Evolutionary conservation across 441 rosid genomes (phyloP).

Genomic region (Croton setiger): DNA sequence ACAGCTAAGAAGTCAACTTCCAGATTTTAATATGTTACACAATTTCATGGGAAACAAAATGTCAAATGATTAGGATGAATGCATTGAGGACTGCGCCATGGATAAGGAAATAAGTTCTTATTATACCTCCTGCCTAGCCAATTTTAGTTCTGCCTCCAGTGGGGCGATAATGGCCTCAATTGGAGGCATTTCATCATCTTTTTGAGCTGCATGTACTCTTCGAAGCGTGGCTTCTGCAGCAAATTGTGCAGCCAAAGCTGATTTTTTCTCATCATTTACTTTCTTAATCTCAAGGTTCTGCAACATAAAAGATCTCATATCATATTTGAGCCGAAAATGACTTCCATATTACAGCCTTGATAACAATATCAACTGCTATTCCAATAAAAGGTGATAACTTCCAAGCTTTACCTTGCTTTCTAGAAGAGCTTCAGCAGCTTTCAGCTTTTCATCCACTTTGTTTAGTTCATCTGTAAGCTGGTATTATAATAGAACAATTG

Average conservation of each 20-base stretch:
- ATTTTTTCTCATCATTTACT: slow-evolving; percentile 83
- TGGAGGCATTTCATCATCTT: slow-evolving; percentile 98
- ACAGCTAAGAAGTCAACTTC: background rate
- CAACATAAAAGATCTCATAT: slow-evolving; percentile 4
- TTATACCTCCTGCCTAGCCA: slow-evolving; percentile 60
- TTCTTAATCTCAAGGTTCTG: slow-evolving; percentile 91
- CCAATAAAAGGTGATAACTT: slow-evolving; percentile 1
- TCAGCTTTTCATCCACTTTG: slow-evolving; percentile 61
- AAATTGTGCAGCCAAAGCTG: slow-evolving; percentile 94
- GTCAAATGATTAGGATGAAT: background rate
- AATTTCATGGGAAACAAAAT: background rate
- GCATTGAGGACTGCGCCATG: background rate
- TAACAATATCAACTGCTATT: background rate
- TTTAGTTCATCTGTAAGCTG: slow-evolving; percentile 70
- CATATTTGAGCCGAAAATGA: slow-evolving; percentile 10
- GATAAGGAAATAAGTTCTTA: slow-evolving; percentile 15
- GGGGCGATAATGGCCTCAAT: slow-evolving; percentile 93
- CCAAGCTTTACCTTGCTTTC: slow-evolving; percentile 64
- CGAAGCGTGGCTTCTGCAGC: slow-evolving; percentile 97
- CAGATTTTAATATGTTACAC: background rate
- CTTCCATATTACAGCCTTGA: background rate
- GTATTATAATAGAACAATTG: slow-evolving; percentile 16
- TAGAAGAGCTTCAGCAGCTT: slow-evolving; percentile 53
- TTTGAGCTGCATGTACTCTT: slow-evolving; percentile 96
- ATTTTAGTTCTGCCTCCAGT: slow-evolving; percentile 89